phyloP scores from a whole-genome alignment of 2,329 filamentous ascomycete species.

The Elsinoe batatas region DNA sequence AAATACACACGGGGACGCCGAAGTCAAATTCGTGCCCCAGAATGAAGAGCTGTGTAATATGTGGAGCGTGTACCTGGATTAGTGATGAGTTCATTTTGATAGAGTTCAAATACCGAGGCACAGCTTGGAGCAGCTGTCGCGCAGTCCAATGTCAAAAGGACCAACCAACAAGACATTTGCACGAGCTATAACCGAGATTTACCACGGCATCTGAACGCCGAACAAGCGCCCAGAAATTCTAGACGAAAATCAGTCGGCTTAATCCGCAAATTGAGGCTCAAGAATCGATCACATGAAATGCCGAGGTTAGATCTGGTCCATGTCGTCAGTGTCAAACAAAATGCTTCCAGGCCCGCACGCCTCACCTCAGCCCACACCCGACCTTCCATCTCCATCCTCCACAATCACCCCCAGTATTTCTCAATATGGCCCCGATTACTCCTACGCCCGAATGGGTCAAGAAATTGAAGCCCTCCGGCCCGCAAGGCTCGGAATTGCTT shows the following conservation, averaged over 20 bases:
- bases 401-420: not conserved
- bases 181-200: not conserved
- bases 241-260: slow-evolving; percentile 8
- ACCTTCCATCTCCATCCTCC: slow-evolving; percentile 2
- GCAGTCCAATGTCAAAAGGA: not conserved
- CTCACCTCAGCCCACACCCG: not conserved
- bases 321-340: slow-evolving; percentile 4
- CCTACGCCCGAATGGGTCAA: slow-evolving; percentile 53
- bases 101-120: slow-evolving; percentile 7
- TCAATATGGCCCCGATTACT: slow-evolving; percentile 15
- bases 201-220: slow-evolving; percentile 4
- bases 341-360: not conserved
- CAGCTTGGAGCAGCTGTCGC: not conserved
- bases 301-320: not conserved
- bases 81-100: slow-evolving; percentile 5
- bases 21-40: not conserved
- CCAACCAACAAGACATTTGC: not conserved
- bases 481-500: slow-evolving; percentile 60
- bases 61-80: slow-evolving; percentile 1
- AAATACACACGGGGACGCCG: not conserved
- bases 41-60: not conserved
- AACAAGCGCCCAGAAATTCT: not conserved
- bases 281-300: slow-evolving; percentile 9
- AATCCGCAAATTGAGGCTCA: not conserved
- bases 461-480: slow-evolving; percentile 53